Conservation (phyloP, 306 rosid genomes). For the Acmispon strigosus region DNA sequence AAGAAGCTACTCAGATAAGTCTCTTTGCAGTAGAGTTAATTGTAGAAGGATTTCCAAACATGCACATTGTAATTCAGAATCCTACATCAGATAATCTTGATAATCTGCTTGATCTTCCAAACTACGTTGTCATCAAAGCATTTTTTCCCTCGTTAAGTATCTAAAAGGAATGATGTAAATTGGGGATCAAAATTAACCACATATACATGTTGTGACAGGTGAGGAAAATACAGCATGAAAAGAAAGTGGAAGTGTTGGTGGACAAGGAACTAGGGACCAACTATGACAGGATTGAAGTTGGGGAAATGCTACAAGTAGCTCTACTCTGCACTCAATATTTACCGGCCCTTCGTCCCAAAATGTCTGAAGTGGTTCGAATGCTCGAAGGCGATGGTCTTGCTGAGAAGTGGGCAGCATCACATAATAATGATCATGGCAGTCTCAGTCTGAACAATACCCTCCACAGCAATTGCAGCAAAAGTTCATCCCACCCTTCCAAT, state of each 20-base stretch:
- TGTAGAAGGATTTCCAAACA: no score
- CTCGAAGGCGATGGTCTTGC: conserved; percentile 79
- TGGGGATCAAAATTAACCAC: not conserved
- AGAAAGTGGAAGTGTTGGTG: conserved; percentile 60
- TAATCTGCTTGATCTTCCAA: no score
- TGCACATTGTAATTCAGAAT: no score
- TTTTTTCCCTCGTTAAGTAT: no score
- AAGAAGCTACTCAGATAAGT: no score
- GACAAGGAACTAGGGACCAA: conserved; percentile 54
- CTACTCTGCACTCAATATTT: conserved; percentile 59
- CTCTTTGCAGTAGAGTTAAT: not conserved
- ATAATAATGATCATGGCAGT: conserved; percentile 27
- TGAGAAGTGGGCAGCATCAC: conserved; percentile 73
- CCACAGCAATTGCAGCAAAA: conserved; percentile 32
- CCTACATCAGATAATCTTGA: no score
- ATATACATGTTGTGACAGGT: conserved; percentile 35
- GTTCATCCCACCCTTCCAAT: conserved; percentile 20
- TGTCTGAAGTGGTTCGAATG: conserved; percentile 79
- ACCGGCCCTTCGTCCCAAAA: conserved; percentile 68
- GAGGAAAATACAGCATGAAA: conserved; percentile 56
- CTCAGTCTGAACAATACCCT: conserved; percentile 27
- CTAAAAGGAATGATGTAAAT: not conserved
- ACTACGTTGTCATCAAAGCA: no score
- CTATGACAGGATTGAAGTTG: conserved; percentile 60
- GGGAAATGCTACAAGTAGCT: conserved; percentile 76